Conservation (phyloP, 805 yeast genomes). For the Metschnikowia borealis region DNA sequence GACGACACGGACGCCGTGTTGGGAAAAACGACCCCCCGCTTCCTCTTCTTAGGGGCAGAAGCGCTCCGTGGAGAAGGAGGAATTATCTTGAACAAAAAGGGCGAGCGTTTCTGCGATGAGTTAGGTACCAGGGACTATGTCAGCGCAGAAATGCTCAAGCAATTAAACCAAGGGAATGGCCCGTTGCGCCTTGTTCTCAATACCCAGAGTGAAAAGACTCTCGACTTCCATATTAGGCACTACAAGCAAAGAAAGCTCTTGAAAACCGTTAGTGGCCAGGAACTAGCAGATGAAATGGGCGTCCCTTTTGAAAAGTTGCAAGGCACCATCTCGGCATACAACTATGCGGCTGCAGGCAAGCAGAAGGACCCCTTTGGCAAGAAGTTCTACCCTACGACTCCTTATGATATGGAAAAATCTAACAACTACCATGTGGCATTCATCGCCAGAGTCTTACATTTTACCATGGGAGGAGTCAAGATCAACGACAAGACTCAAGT, state of each 20-base stretch:
- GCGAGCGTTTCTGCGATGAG: slow-evolving; percentile 58
- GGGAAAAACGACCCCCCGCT: slow-evolving; percentile 42
- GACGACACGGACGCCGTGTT: slow-evolving; percentile 41
- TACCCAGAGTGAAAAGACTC: slow-evolving; percentile 40
- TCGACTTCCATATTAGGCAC: slow-evolving; percentile 52
- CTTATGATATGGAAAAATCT: slow-evolving; percentile 31
- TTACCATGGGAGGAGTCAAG: slow-evolving; percentile 68
- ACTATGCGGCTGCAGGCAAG: slow-evolving; percentile 39
- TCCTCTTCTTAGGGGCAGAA: slow-evolving; percentile 60
- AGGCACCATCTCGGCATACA: slow-evolving; percentile 37
- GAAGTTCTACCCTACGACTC: slow-evolving; percentile 46
- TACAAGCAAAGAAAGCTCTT: slow-evolving; percentile 54
- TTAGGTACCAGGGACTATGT: slow-evolving; percentile 59
- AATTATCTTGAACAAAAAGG: slow-evolving; percentile 47
- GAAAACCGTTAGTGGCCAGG: slow-evolving; percentile 42
- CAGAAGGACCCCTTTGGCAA: slow-evolving; percentile 41
- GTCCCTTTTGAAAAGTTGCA: slow-evolving; percentile 26
- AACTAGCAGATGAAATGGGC: slow-evolving; percentile 41
- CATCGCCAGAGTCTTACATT: slow-evolving; percentile 57
- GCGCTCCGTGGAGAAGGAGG: slow-evolving; percentile 68
- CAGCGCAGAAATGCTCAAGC: slow-evolving; percentile 52
- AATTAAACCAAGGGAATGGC: slow-evolving; percentile 33
- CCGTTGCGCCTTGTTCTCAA: slow-evolving; percentile 52
- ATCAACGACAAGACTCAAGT: slow-evolving; percentile 45
- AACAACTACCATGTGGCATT: slow-evolving; percentile 47